Conservation (phyloP, 352 stramenopile genomes). For the Phytophthora sansomeana region DNA sequence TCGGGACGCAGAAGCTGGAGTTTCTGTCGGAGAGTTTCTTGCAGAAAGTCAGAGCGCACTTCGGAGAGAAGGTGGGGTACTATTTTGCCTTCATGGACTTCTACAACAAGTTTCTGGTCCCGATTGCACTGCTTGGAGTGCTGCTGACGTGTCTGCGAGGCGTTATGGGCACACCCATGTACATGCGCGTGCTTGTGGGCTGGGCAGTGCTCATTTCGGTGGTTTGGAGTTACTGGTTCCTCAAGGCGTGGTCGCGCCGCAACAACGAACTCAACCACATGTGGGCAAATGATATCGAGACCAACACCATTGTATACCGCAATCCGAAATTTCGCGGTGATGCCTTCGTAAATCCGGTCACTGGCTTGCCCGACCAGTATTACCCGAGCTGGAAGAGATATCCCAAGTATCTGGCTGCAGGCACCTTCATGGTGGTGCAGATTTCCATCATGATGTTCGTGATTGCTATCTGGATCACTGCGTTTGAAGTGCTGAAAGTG, state of each 20-base stretch:
- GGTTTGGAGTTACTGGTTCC: slow-evolving; percentile 82
- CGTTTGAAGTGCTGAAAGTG: slow-evolving; percentile 81
- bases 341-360: slow-evolving; percentile 68
- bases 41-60: slow-evolving; percentile 72
- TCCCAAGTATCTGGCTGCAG: slow-evolving; percentile 70
- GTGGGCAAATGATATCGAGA: slow-evolving; percentile 78
- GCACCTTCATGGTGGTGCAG: slow-evolving; percentile 80
- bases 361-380: slow-evolving; percentile 62
- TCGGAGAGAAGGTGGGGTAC: slow-evolving; percentile 87
- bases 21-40: slow-evolving; percentile 68
- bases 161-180: slow-evolving; percentile 73
- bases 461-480: slow-evolving; percentile 86
- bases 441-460: slow-evolving; percentile 89
- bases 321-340: slow-evolving; percentile 78
- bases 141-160: slow-evolving; percentile 71
- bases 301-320: slow-evolving; percentile 72
- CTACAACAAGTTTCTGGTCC: slow-evolving; percentile 86
- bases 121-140: slow-evolving; percentile 78
- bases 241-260: slow-evolving; percentile 81
- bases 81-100: slow-evolving; percentile 90
- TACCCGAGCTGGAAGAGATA: slow-evolving; percentile 83
- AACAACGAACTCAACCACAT: slow-evolving; percentile 79
- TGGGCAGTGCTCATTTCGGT: slow-evolving; percentile 85
- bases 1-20: slow-evolving; percentile 73
- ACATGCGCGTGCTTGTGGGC: slow-evolving; percentile 80